phyloP scores from a whole-genome alignment of 2,329 filamentous ascomycete species.

The Alternaria consortialis region DNA sequence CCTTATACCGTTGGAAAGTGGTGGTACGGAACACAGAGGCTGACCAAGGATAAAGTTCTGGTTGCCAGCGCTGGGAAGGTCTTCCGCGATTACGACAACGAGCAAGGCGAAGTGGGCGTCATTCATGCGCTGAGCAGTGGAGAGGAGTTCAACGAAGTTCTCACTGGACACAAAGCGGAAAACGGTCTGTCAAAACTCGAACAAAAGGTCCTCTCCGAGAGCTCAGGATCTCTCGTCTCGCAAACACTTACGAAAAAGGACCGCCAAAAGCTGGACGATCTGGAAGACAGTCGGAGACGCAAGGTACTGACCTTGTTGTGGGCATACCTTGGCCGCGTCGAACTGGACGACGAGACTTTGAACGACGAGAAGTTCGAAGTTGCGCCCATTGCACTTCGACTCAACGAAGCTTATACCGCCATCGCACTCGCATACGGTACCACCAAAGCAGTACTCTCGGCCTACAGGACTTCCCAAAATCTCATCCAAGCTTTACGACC shows the following conservation, averaged over 20 bases:
- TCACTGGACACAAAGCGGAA: conserved; percentile 82
- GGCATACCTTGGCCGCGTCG: conserved; percentile 91
- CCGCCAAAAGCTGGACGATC: conserved; percentile 75
- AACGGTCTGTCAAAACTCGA: conserved; percentile 84
- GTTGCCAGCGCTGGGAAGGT: conserved; percentile 94
- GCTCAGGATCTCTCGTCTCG: conserved; percentile 61
- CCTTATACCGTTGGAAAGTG: conserved; percentile 94
- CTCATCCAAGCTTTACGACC: conserved; percentile 90
- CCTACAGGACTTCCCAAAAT: conserved; percentile 83
- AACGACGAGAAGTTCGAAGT: conserved; percentile 89
- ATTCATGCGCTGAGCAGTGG: conserved; percentile 83
- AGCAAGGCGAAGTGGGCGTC: conserved; percentile 80
- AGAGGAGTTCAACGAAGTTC: conserved; percentile 80
- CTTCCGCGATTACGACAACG: conserved; percentile 91
- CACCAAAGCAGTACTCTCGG: conserved; percentile 80
- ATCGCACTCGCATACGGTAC: conserved; percentile 89
- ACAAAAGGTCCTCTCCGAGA: conserved; percentile 74
- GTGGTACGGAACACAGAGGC: conserved; percentile 97
- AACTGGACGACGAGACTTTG: conserved; percentile 79
- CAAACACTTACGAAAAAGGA: conserved; percentile 76
- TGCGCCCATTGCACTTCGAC: conserved; percentile 82
- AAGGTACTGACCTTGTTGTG: conserved; percentile 91
- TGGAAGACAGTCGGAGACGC: conserved; percentile 81
- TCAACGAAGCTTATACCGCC: conserved; percentile 86
- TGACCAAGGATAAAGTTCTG: conserved; percentile 92